Conservation (phyloP, 345 rosid genomes). For the Eucalyptus guilfoylei region DNA sequence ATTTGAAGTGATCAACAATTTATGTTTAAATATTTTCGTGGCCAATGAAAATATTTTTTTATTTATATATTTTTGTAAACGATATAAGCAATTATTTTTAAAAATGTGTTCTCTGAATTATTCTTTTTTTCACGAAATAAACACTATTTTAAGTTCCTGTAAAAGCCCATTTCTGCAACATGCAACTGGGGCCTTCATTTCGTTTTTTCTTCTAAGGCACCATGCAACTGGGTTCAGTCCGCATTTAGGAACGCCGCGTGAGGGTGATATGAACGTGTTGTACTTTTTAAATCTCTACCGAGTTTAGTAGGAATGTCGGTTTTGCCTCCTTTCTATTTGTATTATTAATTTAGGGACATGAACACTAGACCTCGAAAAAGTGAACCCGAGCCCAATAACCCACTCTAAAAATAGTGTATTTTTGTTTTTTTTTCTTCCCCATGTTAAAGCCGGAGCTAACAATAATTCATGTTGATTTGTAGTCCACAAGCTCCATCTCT, state of each 20-base stretch:
- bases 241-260: neutral
- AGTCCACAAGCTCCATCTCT: neutral
- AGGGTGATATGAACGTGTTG: neutral
- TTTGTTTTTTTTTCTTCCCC: neutral
- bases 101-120: fast-evolving
- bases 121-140: fast-evolving
- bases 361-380: neutral
- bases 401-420: neutral
- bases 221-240: neutral
- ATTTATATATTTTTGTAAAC: neutral
- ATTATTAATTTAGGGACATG: neutral
- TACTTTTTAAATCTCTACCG: neutral
- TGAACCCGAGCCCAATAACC: neutral
- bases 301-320: neutral
- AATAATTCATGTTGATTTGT: neutral
- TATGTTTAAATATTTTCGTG: neutral
- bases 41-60: neutral
- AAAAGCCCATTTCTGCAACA: neutral
- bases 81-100: neutral
- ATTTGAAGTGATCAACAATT: neutral
- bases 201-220: neutral
- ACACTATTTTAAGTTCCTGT: fast-evolving
- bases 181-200: neutral
- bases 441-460: neutral
- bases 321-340: neutral